Percentiles rank a stretch among this genome's conserved stretches.
phyloP scores from a whole-genome alignment of 2,329 filamentous ascomycete species.

The Calonectria leucothoes region DNA sequence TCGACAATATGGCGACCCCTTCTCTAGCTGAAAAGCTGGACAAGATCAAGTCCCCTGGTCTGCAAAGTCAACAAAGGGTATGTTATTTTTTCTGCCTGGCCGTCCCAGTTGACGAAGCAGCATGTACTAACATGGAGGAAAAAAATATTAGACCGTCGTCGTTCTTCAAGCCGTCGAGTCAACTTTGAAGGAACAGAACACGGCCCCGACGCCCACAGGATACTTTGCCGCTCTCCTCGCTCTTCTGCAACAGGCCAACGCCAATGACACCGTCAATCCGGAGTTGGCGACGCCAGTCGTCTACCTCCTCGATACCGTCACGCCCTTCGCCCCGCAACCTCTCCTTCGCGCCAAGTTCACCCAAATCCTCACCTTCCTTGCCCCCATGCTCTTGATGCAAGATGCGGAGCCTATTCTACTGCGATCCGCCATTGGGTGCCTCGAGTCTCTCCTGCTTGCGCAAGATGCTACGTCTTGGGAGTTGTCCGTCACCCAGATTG shows the following conservation, averaged over 20 bases:
- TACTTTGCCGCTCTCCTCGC: constrained; percentile 97
- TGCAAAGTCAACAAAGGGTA: constrained; percentile 95
- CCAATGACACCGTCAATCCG: constrained; percentile 77
- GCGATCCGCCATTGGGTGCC: constrained; percentile 88
- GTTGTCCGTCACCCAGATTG: constrained; percentile 82
- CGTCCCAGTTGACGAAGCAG: constrained; percentile 9
- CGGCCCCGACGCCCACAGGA: constrained; percentile 84
- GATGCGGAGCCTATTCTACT: constrained; percentile 90
- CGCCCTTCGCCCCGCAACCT: constrained; percentile 83
- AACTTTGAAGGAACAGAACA: constrained; percentile 88
- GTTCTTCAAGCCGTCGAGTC: constrained; percentile 93
- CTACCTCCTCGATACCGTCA: constrained; percentile 94
- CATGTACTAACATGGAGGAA: constrained; percentile 12
- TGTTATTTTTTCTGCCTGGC: constrained; percentile 34
- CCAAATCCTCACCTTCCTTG: constrained; percentile 88
- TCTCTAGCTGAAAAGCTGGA: constrained; percentile 88
- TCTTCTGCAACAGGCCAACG: constrained; percentile 82
- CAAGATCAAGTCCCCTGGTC: constrained; percentile 96
- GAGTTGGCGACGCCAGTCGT: constrained; percentile 88
- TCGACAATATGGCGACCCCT: constrained; percentile 58
- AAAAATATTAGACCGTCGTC: constrained; percentile 74
- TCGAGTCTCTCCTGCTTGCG: constrained; percentile 90
- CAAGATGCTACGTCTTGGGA: constrained; percentile 93
- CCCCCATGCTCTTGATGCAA: constrained; percentile 81
- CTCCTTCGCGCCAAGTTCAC: constrained; percentile 95